These are phyloP conservation scores for Pholiota adiposa DNA, from an alignment of 1,284 basidiomycete species.

Conservation along the genomic window DNA sequence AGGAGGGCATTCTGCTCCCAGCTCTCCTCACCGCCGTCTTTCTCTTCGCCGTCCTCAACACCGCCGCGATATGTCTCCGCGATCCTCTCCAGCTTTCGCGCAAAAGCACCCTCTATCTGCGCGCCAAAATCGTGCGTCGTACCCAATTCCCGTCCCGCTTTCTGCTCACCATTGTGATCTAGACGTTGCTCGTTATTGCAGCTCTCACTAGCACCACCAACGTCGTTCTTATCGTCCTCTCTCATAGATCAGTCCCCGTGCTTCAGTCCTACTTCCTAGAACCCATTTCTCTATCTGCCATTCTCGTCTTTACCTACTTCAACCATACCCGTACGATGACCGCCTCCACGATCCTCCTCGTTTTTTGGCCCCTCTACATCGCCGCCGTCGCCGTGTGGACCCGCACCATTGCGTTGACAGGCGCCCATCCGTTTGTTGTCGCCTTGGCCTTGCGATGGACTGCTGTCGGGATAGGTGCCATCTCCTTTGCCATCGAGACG, in stretches of 20 bases:
- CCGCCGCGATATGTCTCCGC: slow-evolving; percentile 32
- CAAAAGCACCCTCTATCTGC: slow-evolving; percentile 54
- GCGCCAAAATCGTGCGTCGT: slow-evolving; percentile 65
- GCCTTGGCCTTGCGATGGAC: slow-evolving; percentile 53
- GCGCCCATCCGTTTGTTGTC: slow-evolving; percentile 33
- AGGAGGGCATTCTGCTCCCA: slow-evolving; percentile 71
- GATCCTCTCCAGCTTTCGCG: slow-evolving; percentile 26
- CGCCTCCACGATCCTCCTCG: slow-evolving; percentile 77
- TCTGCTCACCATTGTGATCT: slow-evolving; percentile 6
- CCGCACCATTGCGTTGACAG: slow-evolving; percentile 53
- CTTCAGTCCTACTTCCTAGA: slow-evolving; percentile 64
- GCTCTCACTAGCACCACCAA: slow-evolving; percentile 45
- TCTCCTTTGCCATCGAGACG: slow-evolving; percentile 73
- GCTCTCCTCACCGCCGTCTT: slow-evolving; percentile 55
- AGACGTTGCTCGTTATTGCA: slow-evolving; percentile 53
- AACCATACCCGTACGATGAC: slow-evolving; percentile 82
- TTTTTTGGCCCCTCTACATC: slow-evolving; percentile 87
- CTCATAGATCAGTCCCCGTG: slow-evolving; percentile 51
- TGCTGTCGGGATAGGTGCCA: slow-evolving; percentile 51
- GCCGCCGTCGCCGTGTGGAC: slow-evolving; percentile 60
- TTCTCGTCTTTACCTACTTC: slow-evolving; percentile 55
- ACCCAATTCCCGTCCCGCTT: neutral
- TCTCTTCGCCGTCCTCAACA: slow-evolving; percentile 43
- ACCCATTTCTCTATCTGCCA: slow-evolving; percentile 50
- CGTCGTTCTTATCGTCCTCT: slow-evolving; percentile 38